Evolutionary conservation across 1,139 yeast species (phyloP).

Genomic region (Hansenula anomala): DNA sequence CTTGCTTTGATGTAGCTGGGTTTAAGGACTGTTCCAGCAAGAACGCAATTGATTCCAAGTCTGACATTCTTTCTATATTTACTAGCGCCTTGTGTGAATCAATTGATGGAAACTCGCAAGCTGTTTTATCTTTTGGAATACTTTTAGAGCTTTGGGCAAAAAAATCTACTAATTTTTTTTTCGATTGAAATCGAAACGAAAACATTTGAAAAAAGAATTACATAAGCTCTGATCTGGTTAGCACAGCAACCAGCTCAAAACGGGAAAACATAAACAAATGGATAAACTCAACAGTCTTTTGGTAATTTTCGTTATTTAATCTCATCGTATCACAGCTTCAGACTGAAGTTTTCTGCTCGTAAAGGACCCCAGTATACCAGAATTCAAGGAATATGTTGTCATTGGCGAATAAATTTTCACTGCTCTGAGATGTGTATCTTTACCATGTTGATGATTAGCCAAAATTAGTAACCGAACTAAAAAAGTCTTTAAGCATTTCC

Average conservation of each 20-base stretch:
- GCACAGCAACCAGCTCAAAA: too few species aligned
- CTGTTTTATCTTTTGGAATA: too few species aligned
- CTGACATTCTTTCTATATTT: constrained; percentile 33
- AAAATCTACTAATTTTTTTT: too few species aligned
- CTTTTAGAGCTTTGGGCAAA: too few species aligned
- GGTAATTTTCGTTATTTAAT: too few species aligned
- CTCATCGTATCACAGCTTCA: constrained; percentile 19
- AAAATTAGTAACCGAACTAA: constrained; percentile 64
- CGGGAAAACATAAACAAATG: not conserved
- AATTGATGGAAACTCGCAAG: too few species aligned
- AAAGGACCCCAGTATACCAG: constrained; percentile 24
- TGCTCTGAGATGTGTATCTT: constrained; percentile 87
- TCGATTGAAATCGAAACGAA: too few species aligned
- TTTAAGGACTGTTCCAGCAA: constrained; percentile 33
- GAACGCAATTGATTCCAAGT: constrained; percentile 28
- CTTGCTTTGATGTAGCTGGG: constrained; percentile 48
- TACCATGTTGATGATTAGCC: constrained; percentile 92
- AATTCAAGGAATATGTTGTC: constrained; percentile 17
- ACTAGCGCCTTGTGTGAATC: not conserved
- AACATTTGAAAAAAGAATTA: too few species aligned
- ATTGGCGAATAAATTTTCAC: constrained; percentile 50
- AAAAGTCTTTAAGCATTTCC: constrained; percentile 66
- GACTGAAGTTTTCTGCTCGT: constrained; percentile 28
- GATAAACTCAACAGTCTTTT: too few species aligned
- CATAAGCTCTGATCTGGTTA: too few species aligned